These are phyloP conservation scores for Axilococcus clingmanii DNA, from an alignment of 139 green algal genomes.

Conservation along the genomic window DNA sequence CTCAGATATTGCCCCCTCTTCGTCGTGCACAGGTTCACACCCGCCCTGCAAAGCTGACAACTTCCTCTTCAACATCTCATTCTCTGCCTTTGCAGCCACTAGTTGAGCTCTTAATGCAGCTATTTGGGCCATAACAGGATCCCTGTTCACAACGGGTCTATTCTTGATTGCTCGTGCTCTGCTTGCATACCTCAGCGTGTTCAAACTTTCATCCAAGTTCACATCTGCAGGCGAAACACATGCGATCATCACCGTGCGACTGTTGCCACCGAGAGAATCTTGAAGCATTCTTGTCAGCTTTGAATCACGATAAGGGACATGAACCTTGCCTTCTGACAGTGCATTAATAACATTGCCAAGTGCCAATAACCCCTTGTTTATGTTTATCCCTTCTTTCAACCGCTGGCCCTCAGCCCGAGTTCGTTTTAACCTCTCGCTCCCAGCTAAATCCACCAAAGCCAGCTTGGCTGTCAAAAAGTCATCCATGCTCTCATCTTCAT, in stretches of 20 bases:
- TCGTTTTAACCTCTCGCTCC: slow-evolving; percentile 86
- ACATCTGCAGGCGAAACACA: slow-evolving; percentile 81
- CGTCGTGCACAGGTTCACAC: no score
- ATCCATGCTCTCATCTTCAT: slow-evolving; percentile 27
- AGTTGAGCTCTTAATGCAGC: slow-evolving; percentile 67
- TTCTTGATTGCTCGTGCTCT: slow-evolving; percentile 89
- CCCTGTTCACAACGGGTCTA: slow-evolving; percentile 86
- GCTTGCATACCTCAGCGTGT: slow-evolving; percentile 79
- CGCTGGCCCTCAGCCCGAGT: slow-evolving; percentile 78
- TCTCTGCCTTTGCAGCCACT: slow-evolving; percentile 42
- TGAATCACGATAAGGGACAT: slow-evolving; percentile 82
- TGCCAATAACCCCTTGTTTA: slow-evolving; percentile 91
- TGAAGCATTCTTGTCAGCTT: slow-evolving; percentile 96
- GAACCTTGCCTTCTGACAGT: slow-evolving; percentile 71
- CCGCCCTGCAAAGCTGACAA: no score
- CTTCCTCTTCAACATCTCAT: slow-evolving; percentile 2
- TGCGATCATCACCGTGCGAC: slow-evolving; percentile 89
- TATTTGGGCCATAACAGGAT: slow-evolving; percentile 68
- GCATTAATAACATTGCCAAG: slow-evolving; percentile 96
- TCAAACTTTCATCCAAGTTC: slow-evolving; percentile 82
- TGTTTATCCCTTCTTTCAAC: slow-evolving; percentile 83
- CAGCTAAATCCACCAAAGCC: slow-evolving; percentile 79
- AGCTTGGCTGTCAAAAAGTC: slow-evolving; percentile 89
- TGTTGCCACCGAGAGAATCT: slow-evolving; percentile 91
- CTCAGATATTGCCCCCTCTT: no score